Base-by-base conservation (phyloP, 345 rosid genomes). In the Arabidopsis arenosa region DNA sequence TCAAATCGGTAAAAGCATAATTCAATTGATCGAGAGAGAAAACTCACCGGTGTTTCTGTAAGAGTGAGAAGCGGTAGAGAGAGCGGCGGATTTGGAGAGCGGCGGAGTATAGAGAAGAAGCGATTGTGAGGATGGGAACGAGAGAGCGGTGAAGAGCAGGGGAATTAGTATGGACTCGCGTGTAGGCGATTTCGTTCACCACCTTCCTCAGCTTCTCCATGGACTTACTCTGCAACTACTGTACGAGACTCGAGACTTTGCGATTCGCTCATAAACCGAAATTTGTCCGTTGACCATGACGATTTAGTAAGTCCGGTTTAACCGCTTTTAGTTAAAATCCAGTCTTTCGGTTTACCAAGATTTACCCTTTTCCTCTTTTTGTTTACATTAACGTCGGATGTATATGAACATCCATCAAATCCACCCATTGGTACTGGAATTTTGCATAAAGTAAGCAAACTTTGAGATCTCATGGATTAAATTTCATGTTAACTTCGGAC, bases 111-210 rank as follows among this genome's bases (percentile, higher is more conserved):
- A 87, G 70, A 69, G 88, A 83, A 43, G 93, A 87, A 76, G 86
- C 83, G 7, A 86, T 10, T 37, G 82, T 84, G 63, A 90, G 89
- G 3, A 86, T 1, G 9, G 93, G 93, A 36, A 82, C 68, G 14
- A 90, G 78, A 44, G 88, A 85, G 5, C 83, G 86, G 56, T 87
- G 90, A 26, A 86, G 70, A 2, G 78, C 47, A 71, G 83, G 74
- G 66, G 84, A 81, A 54, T 74, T 75, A n/a, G 41, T 26, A 66
- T 69, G 83, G 75, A 85, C 80, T 74, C 77, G 84, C 32, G 87
- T 30, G 82, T 84, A 89, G 76, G 93, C 90, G 70, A 90, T 86
- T 72, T 87, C 90, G 30, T 73, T 85, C 83, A 85, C 89, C 9
- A 70, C 74, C 55, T 75, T 82, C 55, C 83, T 57, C 77, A 85